These are phyloP conservation scores for Candida qinlingensis DNA, from an alignment of 805 yeast genomes.

Conservation along the genomic window DNA sequence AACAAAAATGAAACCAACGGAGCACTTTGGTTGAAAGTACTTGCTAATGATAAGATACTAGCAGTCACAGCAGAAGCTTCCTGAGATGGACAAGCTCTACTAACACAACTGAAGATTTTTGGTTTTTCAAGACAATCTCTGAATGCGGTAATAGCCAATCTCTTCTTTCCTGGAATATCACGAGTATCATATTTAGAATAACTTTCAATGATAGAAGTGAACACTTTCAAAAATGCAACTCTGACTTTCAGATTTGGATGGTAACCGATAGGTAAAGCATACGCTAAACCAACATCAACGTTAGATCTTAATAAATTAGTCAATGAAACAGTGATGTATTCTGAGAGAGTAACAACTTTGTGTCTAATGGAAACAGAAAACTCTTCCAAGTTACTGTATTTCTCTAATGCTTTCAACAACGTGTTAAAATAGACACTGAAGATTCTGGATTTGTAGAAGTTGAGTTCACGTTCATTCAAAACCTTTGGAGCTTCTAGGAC, in stretches of 20 bases:
- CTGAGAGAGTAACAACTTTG: constrained; percentile 51
- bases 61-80: constrained; percentile 71
- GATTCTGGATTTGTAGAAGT: constrained; percentile 50
- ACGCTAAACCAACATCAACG: constrained; percentile 69
- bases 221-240: constrained; percentile 71
- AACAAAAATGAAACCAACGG: constrained; percentile 50
- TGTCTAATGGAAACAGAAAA: constrained; percentile 40
- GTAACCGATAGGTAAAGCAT: constrained; percentile 74
- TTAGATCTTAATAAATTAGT: constrained; percentile 69
- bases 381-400: constrained; percentile 29
- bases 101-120: constrained; percentile 45
- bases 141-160: constrained; percentile 25
- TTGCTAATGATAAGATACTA: constrained; percentile 53
- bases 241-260: constrained; percentile 62
- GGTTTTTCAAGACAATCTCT: constrained; percentile 31
- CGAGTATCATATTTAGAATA: constrained; percentile 19
- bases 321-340: constrained; percentile 58
- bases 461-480: constrained; percentile 45
- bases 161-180: constrained; percentile 25
- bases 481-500: constrained; percentile 58
- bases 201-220: constrained; percentile 53
- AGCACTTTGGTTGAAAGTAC: constrained; percentile 36
- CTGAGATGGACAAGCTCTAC: constrained; percentile 56
- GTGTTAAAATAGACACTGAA: constrained; percentile 70
- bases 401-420: constrained; percentile 39